phyloP scores from a whole-genome alignment of 2,329 filamentous ascomycete species.

The Dactylellina drechsleri region DNA sequence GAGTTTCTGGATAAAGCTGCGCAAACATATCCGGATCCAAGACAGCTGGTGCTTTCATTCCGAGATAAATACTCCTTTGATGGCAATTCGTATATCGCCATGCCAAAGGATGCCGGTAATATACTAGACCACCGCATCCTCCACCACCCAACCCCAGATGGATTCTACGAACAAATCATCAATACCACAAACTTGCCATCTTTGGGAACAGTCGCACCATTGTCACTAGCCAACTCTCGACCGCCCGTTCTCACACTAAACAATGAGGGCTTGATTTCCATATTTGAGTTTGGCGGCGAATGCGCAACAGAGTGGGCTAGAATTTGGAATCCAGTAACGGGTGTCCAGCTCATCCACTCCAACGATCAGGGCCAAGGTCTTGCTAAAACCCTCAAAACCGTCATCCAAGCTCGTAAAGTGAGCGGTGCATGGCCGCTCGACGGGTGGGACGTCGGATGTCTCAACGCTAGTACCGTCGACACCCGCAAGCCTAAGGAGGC shows the following conservation, averaged over 20 bases:
- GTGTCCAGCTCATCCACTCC: slow-evolving; percentile 34
- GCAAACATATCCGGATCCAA: slow-evolving; percentile 31
- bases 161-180: slow-evolving; percentile 53
- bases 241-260: slow-evolving; percentile 49
- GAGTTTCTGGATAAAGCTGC: slow-evolving; percentile 43
- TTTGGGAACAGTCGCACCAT: slow-evolving; percentile 39
- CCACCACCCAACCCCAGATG: slow-evolving; percentile 44
- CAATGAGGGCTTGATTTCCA: slow-evolving; percentile 42
- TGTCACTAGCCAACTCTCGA: slow-evolving; percentile 40
- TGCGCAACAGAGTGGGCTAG: slow-evolving; percentile 49
- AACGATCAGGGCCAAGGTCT: slow-evolving; percentile 53
- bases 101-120: slow-evolving; percentile 46
- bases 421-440: slow-evolving; percentile 50
- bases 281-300: slow-evolving; percentile 52
- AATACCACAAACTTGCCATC: slow-evolving; percentile 49
- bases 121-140: slow-evolving; percentile 43
- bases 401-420: slow-evolving; percentile 46
- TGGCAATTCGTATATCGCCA: slow-evolving; percentile 42
- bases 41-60: slow-evolving; percentile 42
- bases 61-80: slow-evolving; percentile 35
- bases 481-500: slow-evolving; percentile 50
- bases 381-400: slow-evolving; percentile 41
- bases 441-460: slow-evolving; percentile 51
- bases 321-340: slow-evolving; percentile 46
- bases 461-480: slow-evolving; percentile 51